A percentile compares a stretch with the other conserved stretches of the same genome.
These are phyloP conservation scores for Thelonectria olida DNA, from an alignment of 2,329 filamentous ascomycete genomes.

Conservation along the genomic window DNA sequence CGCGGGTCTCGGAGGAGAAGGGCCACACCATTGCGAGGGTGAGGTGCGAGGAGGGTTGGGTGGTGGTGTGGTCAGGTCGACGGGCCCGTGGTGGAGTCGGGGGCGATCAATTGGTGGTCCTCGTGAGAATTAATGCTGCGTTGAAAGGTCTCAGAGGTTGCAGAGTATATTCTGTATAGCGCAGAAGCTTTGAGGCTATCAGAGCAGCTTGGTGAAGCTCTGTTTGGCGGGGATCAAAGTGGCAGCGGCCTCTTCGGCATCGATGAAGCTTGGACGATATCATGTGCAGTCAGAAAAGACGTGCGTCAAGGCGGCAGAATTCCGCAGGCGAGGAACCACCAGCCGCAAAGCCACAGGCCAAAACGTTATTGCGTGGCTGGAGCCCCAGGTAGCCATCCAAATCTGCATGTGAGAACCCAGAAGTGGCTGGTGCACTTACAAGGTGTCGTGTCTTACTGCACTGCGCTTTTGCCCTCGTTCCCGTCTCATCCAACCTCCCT, in stretches of 20 bases:
- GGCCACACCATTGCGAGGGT: constrained; percentile 56
- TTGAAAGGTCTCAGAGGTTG: neutral
- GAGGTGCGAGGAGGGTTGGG: constrained; percentile 5
- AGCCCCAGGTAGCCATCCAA: neutral
- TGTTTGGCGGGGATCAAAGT: constrained; percentile 7
- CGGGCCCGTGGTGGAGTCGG: neutral
- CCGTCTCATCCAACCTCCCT: constrained; percentile 16
- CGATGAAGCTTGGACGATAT: constrained; percentile 19
- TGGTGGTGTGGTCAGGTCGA: constrained; percentile 1
- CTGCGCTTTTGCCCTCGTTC: too few species aligned
- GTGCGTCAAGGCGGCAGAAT: constrained; percentile 26
- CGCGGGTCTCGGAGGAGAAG: constrained; percentile 58
- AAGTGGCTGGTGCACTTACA: constrained; percentile 14
- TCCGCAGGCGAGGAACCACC: constrained; percentile 18
- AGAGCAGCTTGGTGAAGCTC: neutral
- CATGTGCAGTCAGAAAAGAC: constrained; percentile 20
- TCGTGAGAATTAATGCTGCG: neutral
- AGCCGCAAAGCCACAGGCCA: neutral
- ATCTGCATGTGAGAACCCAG: neutral
- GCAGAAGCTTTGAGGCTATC: neutral
- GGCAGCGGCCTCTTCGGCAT: constrained; percentile 24
- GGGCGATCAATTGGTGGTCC: neutral
- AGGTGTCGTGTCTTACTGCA: neutral
- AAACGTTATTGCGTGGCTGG: neutral
- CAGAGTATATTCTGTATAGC: neutral